Evolutionary conservation across 2,329 filamentous ascomycete genomes (phyloP).

Genomic region (Pezicula neosporulosa): DNA sequence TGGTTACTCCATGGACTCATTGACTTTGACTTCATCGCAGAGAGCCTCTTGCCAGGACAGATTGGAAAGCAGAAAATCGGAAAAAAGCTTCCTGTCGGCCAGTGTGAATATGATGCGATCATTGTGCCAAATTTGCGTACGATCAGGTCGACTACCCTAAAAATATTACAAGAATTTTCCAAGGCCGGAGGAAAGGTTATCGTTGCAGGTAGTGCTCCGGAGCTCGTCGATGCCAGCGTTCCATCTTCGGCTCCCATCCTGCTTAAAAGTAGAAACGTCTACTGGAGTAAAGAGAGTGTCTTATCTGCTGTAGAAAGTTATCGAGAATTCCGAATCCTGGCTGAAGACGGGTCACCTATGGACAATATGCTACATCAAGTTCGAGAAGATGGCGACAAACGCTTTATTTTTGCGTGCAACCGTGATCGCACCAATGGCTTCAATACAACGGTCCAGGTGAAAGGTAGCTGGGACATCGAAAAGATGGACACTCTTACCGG

Average conservation of each 20-base stretch:
- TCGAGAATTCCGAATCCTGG: constrained; percentile 20
- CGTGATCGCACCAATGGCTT: constrained; percentile 19
- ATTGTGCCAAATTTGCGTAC: constrained; percentile 29
- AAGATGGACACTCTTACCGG: constrained; percentile 27
- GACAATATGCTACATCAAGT: constrained; percentile 27
- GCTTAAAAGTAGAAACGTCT: constrained; percentile 10
- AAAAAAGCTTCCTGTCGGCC: constrained; percentile 20
- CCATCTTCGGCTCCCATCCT: constrained; percentile 8
- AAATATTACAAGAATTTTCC: constrained; percentile 20
- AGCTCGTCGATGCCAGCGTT: constrained; percentile 19
- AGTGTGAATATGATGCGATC: constrained; percentile 28
- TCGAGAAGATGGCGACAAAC: constrained; percentile 24
- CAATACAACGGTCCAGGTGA: constrained; percentile 19
- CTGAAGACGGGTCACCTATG: constrained; percentile 3
- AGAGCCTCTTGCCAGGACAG: constrained; percentile 26
- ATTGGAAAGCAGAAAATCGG: constrained; percentile 1
- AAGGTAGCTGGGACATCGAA: constrained; percentile 24
- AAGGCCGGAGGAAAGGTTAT: constrained; percentile 20
- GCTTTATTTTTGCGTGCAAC: constrained; percentile 30
- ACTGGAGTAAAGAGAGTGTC: constrained; percentile 19
- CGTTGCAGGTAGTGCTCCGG: constrained; percentile 19
- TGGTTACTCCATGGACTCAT: constrained; percentile 28
- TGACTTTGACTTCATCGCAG: constrained; percentile 31
- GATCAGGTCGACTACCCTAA: constrained; percentile 27
- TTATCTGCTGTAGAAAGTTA: constrained; percentile 17